Conservation (phyloP, 169 alveolate genomes). For the Plasmodium fragile region DNA sequence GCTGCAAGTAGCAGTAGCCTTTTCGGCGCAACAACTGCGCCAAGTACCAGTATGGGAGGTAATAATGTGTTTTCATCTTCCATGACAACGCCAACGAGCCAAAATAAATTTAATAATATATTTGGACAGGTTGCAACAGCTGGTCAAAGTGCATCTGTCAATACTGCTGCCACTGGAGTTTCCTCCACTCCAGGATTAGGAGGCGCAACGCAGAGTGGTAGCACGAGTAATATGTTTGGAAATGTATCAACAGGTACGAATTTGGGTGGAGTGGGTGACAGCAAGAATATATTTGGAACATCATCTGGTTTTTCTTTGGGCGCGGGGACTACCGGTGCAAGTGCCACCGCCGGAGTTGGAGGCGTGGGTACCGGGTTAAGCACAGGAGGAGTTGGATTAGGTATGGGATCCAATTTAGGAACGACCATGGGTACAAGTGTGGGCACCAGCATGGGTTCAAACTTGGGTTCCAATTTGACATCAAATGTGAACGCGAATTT, state of each 20-base stretch:
- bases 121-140: slow-evolving; percentile 24
- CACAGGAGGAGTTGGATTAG: slow-evolving; percentile 5
- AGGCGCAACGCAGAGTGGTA: slow-evolving; percentile 6
- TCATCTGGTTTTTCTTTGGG: slow-evolving; percentile 33
- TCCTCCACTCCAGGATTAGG: slow-evolving; percentile 11
- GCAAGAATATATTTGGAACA: slow-evolving; percentile 58
- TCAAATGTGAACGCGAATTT: slow-evolving; percentile 14
- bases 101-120: slow-evolving; percentile 48
- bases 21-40: slow-evolving; percentile 13
- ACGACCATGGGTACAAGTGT: neutral
- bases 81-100: slow-evolving; percentile 12
- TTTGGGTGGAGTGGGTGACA: slow-evolving; percentile 23
- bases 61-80: slow-evolving; percentile 37
- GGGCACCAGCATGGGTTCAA: neutral
- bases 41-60: slow-evolving; percentile 35
- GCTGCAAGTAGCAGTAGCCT: slow-evolving; percentile 27
- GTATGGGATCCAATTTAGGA: slow-evolving; percentile 37
- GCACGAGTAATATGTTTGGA: slow-evolving; percentile 36
- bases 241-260: slow-evolving; percentile 21
- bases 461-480: neutral
- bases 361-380: neutral
- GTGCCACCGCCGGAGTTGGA: neutral
- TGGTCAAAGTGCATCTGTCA: neutral
- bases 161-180: neutral
- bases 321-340: neutral